phyloP scores from a whole-genome alignment of 2,329 filamentous ascomycete species.

The Paramyrothecium roridum region DNA sequence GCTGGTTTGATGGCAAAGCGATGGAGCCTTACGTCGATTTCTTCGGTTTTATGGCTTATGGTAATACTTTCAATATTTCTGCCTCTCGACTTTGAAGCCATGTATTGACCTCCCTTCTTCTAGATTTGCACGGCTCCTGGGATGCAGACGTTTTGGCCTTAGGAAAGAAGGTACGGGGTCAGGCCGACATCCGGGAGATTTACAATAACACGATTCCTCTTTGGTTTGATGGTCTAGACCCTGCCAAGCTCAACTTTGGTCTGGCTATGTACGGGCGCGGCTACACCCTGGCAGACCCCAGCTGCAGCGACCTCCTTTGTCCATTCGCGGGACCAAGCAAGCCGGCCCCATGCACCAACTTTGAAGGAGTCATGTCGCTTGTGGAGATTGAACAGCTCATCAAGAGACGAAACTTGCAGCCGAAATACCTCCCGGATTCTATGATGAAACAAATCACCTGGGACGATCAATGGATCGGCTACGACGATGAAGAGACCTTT shows the following conservation, averaged over 20 bases:
- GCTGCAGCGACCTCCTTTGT: slow-evolving; percentile 21
- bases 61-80: slow-evolving; percentile 19
- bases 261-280: slow-evolving; percentile 44
- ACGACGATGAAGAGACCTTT: slow-evolving; percentile 22
- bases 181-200: slow-evolving; percentile 42
- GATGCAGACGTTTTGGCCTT: slow-evolving; percentile 28
- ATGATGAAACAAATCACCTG: slow-evolving; percentile 15
- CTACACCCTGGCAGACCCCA: slow-evolving; percentile 29
- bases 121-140: slow-evolving; percentile 39
- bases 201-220: slow-evolving; percentile 28
- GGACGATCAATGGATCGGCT: slow-evolving; percentile 20
- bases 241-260: slow-evolving; percentile 42
- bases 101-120: too few relatives aligned
- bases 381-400: slow-evolving; percentile 26
- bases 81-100: too few relatives aligned
- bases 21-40: slow-evolving; percentile 35
- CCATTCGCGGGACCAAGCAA: slow-evolving; percentile 17
- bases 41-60: slow-evolving; percentile 30
- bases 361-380: slow-evolving; percentile 23
- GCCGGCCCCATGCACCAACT: slow-evolving; percentile 22
- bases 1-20: slow-evolving; percentile 28
- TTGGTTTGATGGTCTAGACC: slow-evolving; percentile 36
- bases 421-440: slow-evolving; percentile 6
- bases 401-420: slow-evolving; percentile 11
- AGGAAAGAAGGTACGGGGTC: slow-evolving; percentile 27